Percentiles rank a stretch among this genome's conserved stretches.
phyloP scores from a whole-genome alignment of 2,329 filamentous ascomycete species.

The Paraconiothyrium brasiliense region DNA sequence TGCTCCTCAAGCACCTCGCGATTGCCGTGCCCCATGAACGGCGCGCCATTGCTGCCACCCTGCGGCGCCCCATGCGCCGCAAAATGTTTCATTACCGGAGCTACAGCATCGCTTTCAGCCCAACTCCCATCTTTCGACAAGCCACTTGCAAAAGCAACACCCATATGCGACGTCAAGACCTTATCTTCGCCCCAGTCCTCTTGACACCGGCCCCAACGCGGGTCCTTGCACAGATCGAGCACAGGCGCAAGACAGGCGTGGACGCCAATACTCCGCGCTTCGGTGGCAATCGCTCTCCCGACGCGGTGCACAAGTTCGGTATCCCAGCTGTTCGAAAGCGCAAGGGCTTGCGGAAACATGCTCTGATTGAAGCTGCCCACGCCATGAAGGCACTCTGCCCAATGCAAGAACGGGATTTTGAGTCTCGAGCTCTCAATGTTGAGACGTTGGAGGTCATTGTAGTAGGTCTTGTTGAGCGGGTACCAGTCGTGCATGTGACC shows the following conservation, averaged over 20 bases:
- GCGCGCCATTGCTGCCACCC: constrained; percentile 55
- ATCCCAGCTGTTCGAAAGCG: constrained; percentile 55
- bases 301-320: constrained; percentile 54
- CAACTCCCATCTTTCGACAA: constrained; percentile 57
- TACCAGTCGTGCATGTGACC: constrained; percentile 58
- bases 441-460: constrained; percentile 53
- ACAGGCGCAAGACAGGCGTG: constrained; percentile 58
- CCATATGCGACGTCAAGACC: constrained; percentile 56
- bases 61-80: constrained; percentile 57
- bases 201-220: constrained; percentile 56
- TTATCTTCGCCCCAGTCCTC: constrained; percentile 61
- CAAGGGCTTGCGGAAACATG: constrained; percentile 56
- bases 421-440: constrained; percentile 51
- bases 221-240: constrained; percentile 56
- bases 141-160: constrained; percentile 55
- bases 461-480: constrained; percentile 54
- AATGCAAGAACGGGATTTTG: constrained; percentile 55
- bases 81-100: constrained; percentile 59
- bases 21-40: constrained; percentile 56
- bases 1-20: constrained; percentile 56
- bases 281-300: constrained; percentile 54
- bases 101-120: constrained; percentile 55
- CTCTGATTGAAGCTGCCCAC: constrained; percentile 58
- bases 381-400: constrained; percentile 57
- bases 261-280: constrained; percentile 57